Percentiles rank a stretch among this genome's conserved stretches.
phyloP scores from a whole-genome alignment of 2,329 filamentous ascomycete genomes.

The Aspergillus sojae region DNA sequence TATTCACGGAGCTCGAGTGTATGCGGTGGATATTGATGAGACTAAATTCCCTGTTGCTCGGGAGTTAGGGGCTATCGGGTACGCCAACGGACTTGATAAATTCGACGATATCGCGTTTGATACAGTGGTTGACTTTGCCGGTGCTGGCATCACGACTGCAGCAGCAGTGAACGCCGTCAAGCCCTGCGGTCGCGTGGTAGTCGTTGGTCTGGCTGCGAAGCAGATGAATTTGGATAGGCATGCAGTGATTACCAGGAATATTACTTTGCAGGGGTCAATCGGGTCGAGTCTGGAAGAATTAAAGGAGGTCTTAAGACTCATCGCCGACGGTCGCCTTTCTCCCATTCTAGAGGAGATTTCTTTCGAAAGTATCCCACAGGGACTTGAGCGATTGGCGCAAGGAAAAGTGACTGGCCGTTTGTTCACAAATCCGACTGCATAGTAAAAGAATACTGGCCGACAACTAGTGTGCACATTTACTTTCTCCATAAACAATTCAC shows the following conservation, averaged over 20 bases:
- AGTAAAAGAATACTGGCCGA: too few relatives aligned
- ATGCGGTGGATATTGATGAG: background rate
- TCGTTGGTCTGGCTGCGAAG: background rate
- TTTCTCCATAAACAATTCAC: too few relatives aligned
- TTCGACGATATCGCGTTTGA: background rate
- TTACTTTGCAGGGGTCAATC: background rate
- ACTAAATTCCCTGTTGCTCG: background rate
- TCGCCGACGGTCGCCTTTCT: background rate
- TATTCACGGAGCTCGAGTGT: background rate
- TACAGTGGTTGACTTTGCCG: background rate
- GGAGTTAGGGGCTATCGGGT: background rate
- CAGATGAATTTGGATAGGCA: background rate
- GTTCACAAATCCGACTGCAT: background rate
- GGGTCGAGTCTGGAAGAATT: background rate
- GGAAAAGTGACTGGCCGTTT: background rate
- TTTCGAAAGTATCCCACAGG: background rate
- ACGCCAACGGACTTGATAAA: background rate
- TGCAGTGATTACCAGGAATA: background rate
- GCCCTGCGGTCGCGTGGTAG: background rate
- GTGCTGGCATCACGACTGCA: background rate
- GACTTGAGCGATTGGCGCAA: background rate
- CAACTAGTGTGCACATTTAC: too few relatives aligned
- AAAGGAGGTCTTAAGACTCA: background rate
- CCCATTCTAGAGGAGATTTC: background rate
- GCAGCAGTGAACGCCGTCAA: background rate